Conservation (phyloP, 140 eudicot genomes). For the Senecio squalidus region DNA sequence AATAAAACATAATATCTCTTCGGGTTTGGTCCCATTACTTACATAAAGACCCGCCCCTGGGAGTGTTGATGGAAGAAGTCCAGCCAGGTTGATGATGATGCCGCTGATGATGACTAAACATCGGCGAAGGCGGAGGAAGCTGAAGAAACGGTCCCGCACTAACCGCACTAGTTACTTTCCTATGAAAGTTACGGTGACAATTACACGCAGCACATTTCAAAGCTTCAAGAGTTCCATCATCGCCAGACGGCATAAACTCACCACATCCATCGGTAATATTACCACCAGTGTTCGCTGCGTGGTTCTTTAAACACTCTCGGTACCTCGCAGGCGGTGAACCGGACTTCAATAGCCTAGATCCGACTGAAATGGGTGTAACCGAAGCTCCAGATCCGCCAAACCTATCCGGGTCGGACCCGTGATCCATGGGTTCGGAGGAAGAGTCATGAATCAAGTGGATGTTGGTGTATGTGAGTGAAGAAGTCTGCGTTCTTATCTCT, state of each 20-base stretch:
- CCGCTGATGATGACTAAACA: slow-evolving; percentile 40
- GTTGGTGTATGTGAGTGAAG: slow-evolving; percentile 33
- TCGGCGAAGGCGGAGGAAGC: slow-evolving; percentile 47
- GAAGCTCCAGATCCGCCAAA: slow-evolving; percentile 30
- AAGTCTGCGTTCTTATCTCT: slow-evolving; percentile 44
- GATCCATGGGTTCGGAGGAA: slow-evolving; percentile 33
- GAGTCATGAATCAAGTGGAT: slow-evolving; percentile 29
- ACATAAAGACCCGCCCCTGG: slow-evolving; percentile 30
- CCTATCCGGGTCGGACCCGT: slow-evolving; percentile 32
- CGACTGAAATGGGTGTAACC: slow-evolving; percentile 42
- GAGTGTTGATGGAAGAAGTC: slow-evolving; percentile 33
- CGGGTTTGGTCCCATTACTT: background rate
- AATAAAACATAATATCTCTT: background rate
- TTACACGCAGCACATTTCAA: slow-evolving; percentile 82
- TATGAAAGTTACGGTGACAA: slow-evolving; percentile 91
- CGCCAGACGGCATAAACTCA: slow-evolving; percentile 86
- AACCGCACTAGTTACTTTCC: slow-evolving; percentile 35
- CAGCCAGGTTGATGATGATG: slow-evolving; percentile 37
- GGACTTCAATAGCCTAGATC: slow-evolving; percentile 42
- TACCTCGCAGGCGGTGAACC: slow-evolving; percentile 29
- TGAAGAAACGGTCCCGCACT: slow-evolving; percentile 39
- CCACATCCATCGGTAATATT: slow-evolving; percentile 85
- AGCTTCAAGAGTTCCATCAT: slow-evolving; percentile 79
- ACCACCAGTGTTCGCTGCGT: slow-evolving; percentile 74
- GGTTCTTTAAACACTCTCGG: slow-evolving; percentile 79